Conservation (phyloP, 805 yeast genomes). For the Clavispora santaluciae region DNA sequence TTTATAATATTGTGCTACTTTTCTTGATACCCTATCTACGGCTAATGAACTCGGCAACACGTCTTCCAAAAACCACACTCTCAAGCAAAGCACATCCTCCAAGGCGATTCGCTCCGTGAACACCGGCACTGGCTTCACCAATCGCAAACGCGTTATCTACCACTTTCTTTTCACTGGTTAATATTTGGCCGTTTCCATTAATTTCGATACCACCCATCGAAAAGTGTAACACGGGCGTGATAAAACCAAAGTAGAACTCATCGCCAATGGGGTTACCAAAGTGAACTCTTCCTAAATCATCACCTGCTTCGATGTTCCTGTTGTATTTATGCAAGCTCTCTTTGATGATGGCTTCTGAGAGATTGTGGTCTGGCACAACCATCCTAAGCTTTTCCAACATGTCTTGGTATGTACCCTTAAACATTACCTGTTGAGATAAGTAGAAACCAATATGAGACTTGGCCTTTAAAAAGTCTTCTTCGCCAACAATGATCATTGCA, state of each 20-base stretch:
- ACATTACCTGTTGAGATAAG: slow-evolving; percentile 22
- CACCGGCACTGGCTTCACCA: slow-evolving; percentile 67
- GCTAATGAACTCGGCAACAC: slow-evolving; percentile 36
- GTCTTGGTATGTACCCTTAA: slow-evolving; percentile 19
- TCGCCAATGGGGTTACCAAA: slow-evolving; percentile 22
- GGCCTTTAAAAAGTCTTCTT: slow-evolving; percentile 41
- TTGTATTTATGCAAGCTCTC: slow-evolving; percentile 16
- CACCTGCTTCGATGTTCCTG: slow-evolving; percentile 12
- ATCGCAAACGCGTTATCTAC: slow-evolving; percentile 52
- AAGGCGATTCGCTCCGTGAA: slow-evolving; percentile 59
- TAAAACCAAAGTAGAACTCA: slow-evolving; percentile 42
- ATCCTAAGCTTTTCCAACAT: slow-evolving; percentile 9
- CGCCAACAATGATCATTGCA: slow-evolving; percentile 33
- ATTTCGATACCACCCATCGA: slow-evolving; percentile 27
- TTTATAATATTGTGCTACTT: no score
- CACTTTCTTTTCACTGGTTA: slow-evolving; percentile 20
- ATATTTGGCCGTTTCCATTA: slow-evolving; percentile 16
- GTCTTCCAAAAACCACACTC: slow-evolving; percentile 57
- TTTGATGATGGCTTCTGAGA: slow-evolving; percentile 1
- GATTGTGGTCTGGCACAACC: slow-evolving; percentile 1
- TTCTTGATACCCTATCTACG: no score
- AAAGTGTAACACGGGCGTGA: slow-evolving; percentile 47
- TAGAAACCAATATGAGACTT: slow-evolving; percentile 51
- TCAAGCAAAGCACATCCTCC: slow-evolving; percentile 56
- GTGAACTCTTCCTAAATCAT: slow-evolving; percentile 34